Conservation (phyloP, 768 basidiomycete species). For the Obba rivulosa region DNA sequence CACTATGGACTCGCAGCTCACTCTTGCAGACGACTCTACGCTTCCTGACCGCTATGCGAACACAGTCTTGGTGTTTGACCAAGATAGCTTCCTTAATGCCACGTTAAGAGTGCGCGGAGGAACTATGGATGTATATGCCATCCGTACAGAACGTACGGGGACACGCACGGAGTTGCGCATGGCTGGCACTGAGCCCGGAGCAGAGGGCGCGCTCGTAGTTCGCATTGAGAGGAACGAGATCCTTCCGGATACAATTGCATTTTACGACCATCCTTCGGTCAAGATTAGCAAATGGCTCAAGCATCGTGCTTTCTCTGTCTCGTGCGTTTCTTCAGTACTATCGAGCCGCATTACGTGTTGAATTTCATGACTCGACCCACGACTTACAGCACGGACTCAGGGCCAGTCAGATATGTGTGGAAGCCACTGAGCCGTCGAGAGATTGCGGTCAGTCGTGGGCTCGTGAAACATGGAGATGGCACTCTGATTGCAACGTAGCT, state of each 20-base stretch:
- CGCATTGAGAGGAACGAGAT: constrained; percentile 3
- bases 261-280: background rate
- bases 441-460: constrained; percentile 1
- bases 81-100: constrained; percentile 4
- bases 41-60: constrained; percentile 4
- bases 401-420: background rate
- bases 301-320: background rate
- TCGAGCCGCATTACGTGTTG: background rate
- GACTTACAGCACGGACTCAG: background rate
- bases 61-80: constrained; percentile 1
- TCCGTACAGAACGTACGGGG: background rate
- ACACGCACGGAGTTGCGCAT: background rate
- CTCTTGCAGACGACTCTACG: background rate
- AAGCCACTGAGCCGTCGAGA: constrained; percentile 1
- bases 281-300: constrained; percentile 2
- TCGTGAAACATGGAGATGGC: too few species aligned
- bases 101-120: background rate
- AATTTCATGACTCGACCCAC: background rate
- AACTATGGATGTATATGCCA: background rate
- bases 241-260: constrained; percentile 1
- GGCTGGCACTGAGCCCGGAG: background rate
- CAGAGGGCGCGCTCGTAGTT: background rate
- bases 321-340: background rate
- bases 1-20: constrained; percentile 4
- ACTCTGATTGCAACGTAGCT: background rate